Percentiles rank a stretch among this genome's conserved stretches.
Evolutionary conservation across 495 filamentous ascomycete species (phyloP).

Genomic region (Neurospora tetraspora): DNA sequence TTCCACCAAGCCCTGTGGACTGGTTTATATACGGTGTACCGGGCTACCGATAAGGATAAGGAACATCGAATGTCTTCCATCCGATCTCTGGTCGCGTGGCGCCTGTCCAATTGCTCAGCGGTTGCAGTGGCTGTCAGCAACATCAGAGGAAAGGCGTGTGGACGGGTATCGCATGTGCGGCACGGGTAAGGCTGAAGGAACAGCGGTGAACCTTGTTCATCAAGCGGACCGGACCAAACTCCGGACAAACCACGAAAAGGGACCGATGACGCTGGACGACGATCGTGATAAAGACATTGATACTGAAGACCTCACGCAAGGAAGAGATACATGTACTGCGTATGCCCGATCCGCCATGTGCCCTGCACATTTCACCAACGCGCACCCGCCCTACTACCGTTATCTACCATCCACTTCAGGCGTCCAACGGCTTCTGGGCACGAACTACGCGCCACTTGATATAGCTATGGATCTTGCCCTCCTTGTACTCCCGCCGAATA

Average conservation of each 20-base stretch:
- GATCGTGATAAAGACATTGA: neutral
- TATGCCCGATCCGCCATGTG: neutral
- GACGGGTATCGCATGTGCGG: neutral
- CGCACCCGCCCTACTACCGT: neutral
- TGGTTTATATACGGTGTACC: neutral
- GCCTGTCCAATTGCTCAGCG: neutral
- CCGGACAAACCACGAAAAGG: neutral
- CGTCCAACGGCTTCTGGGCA: neutral
- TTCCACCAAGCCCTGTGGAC: neutral
- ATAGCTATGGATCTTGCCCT: constrained; percentile 15
- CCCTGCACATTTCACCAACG: neutral
- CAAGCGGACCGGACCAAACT: neutral
- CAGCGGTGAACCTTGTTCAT: neutral
- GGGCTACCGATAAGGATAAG: neutral
- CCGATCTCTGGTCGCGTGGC: too few species aligned
- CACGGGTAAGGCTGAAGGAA: neutral
- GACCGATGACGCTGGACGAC: neutral
- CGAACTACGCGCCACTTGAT: neutral
- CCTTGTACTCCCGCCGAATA: constrained; percentile 24
- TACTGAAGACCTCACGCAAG: neutral
- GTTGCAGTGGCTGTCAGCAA: neutral
- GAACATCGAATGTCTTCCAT: neutral
- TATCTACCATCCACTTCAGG: neutral
- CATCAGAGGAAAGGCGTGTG: too few species aligned
- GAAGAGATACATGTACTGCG: neutral